phyloP scores from a whole-genome alignment of 2,329 filamentous ascomycete species.

The Fusarium vanettenii region DNA sequence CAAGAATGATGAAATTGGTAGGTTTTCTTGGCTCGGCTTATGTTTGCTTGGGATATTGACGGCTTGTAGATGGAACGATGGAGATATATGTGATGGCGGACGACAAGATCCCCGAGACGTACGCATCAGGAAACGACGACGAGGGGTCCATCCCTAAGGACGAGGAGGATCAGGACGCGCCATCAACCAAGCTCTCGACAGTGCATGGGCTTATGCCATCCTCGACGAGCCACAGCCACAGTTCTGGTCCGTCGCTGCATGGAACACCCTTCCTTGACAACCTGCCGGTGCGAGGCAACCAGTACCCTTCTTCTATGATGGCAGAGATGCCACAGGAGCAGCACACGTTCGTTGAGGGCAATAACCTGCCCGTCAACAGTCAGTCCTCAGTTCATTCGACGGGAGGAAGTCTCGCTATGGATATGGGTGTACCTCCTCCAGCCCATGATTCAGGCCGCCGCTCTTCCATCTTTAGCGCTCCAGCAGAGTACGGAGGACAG shows the following conservation, averaged over 20 bases:
- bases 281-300: conserved; percentile 56
- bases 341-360: conserved; percentile 55
- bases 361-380: conserved; percentile 49
- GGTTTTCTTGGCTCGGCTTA: conserved; percentile 21
- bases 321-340: conserved; percentile 56
- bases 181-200: conserved; percentile 50
- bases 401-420: conserved; percentile 54
- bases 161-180: conserved; percentile 54
- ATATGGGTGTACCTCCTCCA: conserved; percentile 56
- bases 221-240: conserved; percentile 53
- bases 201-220: conserved; percentile 51
- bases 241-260: conserved; percentile 47
- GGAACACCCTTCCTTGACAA: conserved; percentile 55
- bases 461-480: conserved; percentile 55
- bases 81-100: conserved; percentile 64
- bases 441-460: conserved; percentile 60
- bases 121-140: conserved; percentile 61
- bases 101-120: conserved; percentile 62
- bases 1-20: conserved; percentile 68
- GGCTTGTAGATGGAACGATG: conserved; percentile 56
- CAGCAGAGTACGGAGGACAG: conserved; percentile 57
- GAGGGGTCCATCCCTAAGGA: conserved; percentile 54
- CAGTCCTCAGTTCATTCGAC: conserved; percentile 50
- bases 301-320: conserved; percentile 56
- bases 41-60: conserved; percentile 4